Evolutionary conservation across 2,329 filamentous ascomycete genomes (phyloP).

Genomic region (Pyrenochaeta sp.): DNA sequence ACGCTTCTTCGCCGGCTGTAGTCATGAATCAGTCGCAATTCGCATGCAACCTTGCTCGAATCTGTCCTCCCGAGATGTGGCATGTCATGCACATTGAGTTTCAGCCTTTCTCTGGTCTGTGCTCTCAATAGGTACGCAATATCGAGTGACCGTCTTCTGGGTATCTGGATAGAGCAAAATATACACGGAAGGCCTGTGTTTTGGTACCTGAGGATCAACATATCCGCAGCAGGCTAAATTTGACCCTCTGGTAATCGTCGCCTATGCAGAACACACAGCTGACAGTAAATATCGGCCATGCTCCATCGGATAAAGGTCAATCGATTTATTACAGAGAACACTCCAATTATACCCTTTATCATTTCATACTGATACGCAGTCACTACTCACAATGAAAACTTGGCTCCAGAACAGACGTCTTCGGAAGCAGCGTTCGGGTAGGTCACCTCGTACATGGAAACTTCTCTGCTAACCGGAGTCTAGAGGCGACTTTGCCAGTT

Average conservation of each 20-base stretch:
- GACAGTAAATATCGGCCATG: slow-evolving; percentile 19
- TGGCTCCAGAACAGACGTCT: slow-evolving; percentile 32
- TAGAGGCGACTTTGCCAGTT: slow-evolving; percentile 19
- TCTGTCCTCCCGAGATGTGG: slow-evolving; percentile 14
- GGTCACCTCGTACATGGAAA: background rate
- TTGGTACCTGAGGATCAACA: slow-evolving; percentile 24
- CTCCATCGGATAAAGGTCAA: slow-evolving; percentile 7
- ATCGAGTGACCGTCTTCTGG: slow-evolving; percentile 8
- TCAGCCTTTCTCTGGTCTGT: slow-evolving; percentile 26
- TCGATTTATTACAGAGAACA: background rate
- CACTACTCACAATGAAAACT: slow-evolving; percentile 24
- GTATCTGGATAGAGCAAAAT: slow-evolving; percentile 1
- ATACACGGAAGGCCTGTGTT: slow-evolving; percentile 11
- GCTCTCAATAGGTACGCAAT: slow-evolving; percentile 19
- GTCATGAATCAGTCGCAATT: background rate
- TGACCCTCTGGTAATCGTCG: slow-evolving; percentile 13
- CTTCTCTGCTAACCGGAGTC: slow-evolving; percentile 1
- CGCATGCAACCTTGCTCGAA: background rate
- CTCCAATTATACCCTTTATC: background rate
- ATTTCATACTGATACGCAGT: background rate
- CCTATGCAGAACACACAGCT: slow-evolving; percentile 5
- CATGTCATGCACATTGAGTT: slow-evolving; percentile 26
- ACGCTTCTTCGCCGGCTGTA: slow-evolving; percentile 1
- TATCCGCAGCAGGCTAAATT: slow-evolving; percentile 35
- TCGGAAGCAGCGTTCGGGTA: slow-evolving; percentile 31